These are phyloP conservation scores for Zasmidium cellare DNA, from an alignment of 2,329 filamentous ascomycete species.

Conservation along the genomic window DNA sequence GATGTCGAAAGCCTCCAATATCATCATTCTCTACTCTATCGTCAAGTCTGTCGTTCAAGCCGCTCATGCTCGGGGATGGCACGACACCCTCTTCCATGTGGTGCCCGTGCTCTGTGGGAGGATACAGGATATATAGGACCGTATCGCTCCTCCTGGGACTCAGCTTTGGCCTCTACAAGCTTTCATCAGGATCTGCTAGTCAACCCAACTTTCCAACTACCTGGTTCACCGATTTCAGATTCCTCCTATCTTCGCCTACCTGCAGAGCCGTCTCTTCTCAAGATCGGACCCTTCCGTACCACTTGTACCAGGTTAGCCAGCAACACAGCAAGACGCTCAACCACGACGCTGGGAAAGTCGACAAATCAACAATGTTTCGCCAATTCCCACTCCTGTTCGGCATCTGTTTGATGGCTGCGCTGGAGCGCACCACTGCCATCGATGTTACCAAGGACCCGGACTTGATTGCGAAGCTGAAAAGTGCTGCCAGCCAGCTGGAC, in stretches of 20 bases:
- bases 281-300: conserved; percentile 1
- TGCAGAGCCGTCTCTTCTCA: background rate
- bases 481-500: conserved; percentile 49
- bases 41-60: conserved; percentile 9
- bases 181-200: conserved; percentile 4
- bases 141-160: conserved; percentile 14
- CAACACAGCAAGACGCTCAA: conserved; percentile 10
- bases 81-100: conserved; percentile 14
- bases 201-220: background rate
- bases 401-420: conserved; percentile 25
- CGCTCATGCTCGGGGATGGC: conserved; percentile 17
- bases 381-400: conserved; percentile 13
- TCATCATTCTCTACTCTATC: conserved; percentile 1
- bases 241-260: conserved; percentile 3
- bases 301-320: conserved; percentile 3
- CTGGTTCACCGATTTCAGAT: background rate
- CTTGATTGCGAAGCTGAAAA: conserved; percentile 40
- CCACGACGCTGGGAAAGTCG: conserved; percentile 6
- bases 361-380: conserved; percentile 20
- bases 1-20: conserved; percentile 7
- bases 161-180: conserved; percentile 11
- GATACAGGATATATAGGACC: conserved; percentile 23
- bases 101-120: conserved; percentile 11
- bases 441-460: conserved; percentile 43
- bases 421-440: conserved; percentile 31